phyloP scores from a whole-genome alignment of 2,329 filamentous ascomycete species.

The Pseudogymnoascus sp. region DNA sequence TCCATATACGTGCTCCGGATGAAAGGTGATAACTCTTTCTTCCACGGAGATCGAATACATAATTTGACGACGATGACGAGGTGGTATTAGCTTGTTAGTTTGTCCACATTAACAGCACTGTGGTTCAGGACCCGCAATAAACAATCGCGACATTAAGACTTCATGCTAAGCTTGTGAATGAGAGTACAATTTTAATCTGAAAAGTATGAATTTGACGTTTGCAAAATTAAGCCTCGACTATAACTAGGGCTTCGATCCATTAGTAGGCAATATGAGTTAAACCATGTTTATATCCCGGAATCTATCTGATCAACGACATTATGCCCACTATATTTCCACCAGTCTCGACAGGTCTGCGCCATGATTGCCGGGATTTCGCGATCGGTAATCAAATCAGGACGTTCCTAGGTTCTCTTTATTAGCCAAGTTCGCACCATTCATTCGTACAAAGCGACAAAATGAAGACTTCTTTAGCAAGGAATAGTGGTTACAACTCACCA shows the following conservation, averaged over 20 bases:
- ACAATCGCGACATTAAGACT: background rate
- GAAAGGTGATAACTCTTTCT: background rate
- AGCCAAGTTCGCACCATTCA: background rate
- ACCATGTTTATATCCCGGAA: conserved; percentile 10
- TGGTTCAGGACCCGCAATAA: background rate
- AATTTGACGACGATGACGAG: background rate
- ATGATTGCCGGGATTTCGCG: conserved; percentile 42
- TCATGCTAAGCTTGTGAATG: background rate
- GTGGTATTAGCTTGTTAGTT: background rate
- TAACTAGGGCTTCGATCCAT: background rate
- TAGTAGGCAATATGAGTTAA: background rate
- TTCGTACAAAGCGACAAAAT: background rate
- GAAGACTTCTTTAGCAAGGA: background rate
- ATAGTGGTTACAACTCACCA: background rate
- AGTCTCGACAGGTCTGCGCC: conserved; percentile 46
- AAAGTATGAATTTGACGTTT: background rate
- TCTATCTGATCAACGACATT: conserved; percentile 44
- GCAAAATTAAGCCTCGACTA: background rate
- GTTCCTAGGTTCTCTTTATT: conserved; percentile 12
- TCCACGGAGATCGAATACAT: background rate
- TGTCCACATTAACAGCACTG: background rate
- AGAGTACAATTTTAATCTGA: background rate
- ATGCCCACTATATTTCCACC: conserved; percentile 40
- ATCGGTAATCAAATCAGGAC: conserved; percentile 32
- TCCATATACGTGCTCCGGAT: background rate